Evolutionary conservation across 441 rosid species (phyloP), one percentile per base, ranked within the genome.

Genomic region (Dalechampia spathulata): DNA sequence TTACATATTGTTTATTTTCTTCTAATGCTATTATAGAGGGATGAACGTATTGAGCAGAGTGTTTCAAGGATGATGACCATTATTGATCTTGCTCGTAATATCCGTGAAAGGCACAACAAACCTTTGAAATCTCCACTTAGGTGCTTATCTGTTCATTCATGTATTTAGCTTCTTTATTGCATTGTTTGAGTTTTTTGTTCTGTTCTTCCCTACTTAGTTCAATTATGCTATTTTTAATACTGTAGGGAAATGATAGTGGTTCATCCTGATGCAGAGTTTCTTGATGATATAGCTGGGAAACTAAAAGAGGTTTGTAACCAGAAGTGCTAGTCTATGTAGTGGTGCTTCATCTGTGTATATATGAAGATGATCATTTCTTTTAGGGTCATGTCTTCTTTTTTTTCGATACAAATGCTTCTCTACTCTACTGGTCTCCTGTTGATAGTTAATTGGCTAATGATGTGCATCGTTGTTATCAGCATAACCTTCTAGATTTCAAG

Each of bases 51-150:
- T 82, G 99, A 95, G 74, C 78, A 62, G 71, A 95, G 99, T 78
- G 97, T 95, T 38, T 60, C 83, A 45, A 88, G 98, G 73, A 95
- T 95, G 99, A 90, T 75, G 80, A 95, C 86, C 23, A 78, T 95
- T 65, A 91, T 95, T 60, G 99, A 95, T 74, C 89, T 85, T 72
- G 98, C 92, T 3, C 89, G 99, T 39, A 95, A 90, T 72, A 88
- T 88, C 66, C 96, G 99, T 55, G 98, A 95, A 63, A 88, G 93
- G 44, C 89, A 95, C 76, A 82, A 76, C 73, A 77, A 86, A 57
- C 97, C 99, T 65, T 82, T 95, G 60, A 95, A 90, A 81, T 86
- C 89, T 42, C 99, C 99, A 39, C 75, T 90, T 36, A 87, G 90
- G 99, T 90, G 27, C 23, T 38, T 15, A 50, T 43, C 20, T 44